Conservation (phyloP, 805 yeast species). For the Candida parachauliodes region DNA sequence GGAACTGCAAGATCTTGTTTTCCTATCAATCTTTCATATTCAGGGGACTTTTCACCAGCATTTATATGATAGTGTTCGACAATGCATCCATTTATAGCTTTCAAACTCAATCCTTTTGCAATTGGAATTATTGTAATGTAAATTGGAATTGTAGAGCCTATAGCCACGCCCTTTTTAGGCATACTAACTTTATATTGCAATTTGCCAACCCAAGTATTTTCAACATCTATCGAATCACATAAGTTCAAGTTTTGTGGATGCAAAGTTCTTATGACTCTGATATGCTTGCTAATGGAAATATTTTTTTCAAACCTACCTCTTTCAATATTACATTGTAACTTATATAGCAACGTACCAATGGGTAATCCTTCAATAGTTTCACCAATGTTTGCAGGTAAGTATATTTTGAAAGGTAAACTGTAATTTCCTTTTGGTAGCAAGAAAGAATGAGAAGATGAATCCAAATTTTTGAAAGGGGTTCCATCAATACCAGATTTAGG, state of each 20-base stretch:
- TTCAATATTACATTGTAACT: slow-evolving; percentile 39
- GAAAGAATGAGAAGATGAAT: slow-evolving; percentile 29
- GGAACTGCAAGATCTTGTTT: slow-evolving; percentile 22
- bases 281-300: slow-evolving; percentile 29
- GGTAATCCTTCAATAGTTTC: slow-evolving; percentile 51
- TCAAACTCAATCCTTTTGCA: slow-evolving; percentile 38
- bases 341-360: slow-evolving; percentile 41
- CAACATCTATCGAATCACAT: slow-evolving; percentile 43
- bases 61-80: slow-evolving; percentile 31
- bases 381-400: slow-evolving; percentile 44
- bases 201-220: slow-evolving; percentile 52
- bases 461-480: slow-evolving; percentile 37
- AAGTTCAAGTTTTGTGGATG: slow-evolving; percentile 37
- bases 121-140: slow-evolving; percentile 44
- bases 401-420: slow-evolving; percentile 43
- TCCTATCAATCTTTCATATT: slow-evolving; percentile 31
- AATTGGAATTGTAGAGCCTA: slow-evolving; percentile 44
- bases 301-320: slow-evolving; percentile 42
- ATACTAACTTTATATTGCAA: slow-evolving; percentile 47
- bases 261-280: slow-evolving; percentile 44
- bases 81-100: slow-evolving; percentile 19
- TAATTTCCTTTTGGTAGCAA: slow-evolving; percentile 51
- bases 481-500: slow-evolving; percentile 41
- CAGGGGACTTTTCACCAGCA: slow-evolving; percentile 35
- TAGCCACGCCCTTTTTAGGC: slow-evolving; percentile 42